Base-by-base conservation (phyloP, 768 basidiomycete species). In the Trametes elegans region DNA sequence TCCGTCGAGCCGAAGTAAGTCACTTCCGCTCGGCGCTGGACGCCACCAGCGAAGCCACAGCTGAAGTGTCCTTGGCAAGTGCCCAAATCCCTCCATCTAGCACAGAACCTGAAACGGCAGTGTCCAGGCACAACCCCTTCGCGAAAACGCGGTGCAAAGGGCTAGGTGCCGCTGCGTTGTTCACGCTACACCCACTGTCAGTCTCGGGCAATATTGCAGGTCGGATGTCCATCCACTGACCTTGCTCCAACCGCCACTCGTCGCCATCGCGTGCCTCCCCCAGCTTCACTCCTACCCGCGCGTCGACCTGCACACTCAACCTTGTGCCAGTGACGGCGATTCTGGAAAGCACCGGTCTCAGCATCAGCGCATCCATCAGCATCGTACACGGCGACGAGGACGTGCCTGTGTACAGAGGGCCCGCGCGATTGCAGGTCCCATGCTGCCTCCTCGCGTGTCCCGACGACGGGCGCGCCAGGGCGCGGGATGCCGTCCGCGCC, bases 381-480 rank as follows among this genome's bases (percentile, higher is more conserved):
- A 46, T 16, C 16, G 23, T 5, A 27, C 52, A 9, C 24, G 6
- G 6, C 19, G 35, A 19, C 1, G 27, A 4, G 21, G 11, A 61
- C 78, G 21, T 16, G 82, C 83, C 82, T 71, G 62, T 76, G 75
- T 0, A 64, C 62, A 4, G 70, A 66, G 0, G 67, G 59, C 10
- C 63, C 57, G 13, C 74, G 68, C 34, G 70, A 71, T 70, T 76
- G 75, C 60, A 84, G 72, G 58, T 78, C 70, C 83, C 83, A 85
- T 27, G 66, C 63, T 28, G 71, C 74, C 5, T 76, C 75, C 0
- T 69, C 62, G 1, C 67, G 42, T 3, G 61, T 59, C 2, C 72
- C 79, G 10, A 80, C 60, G 32, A 83, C 64, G n/a, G 55, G 69
- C 2, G 70, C 68, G 1, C 36, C 11, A 10, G 41, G 32, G 6